A percentile compares a stretch with the other conserved stretches of the same genome.
phyloP scores from a whole-genome alignment of 768 basidiomycete species.

The Suillus luteus region DNA sequence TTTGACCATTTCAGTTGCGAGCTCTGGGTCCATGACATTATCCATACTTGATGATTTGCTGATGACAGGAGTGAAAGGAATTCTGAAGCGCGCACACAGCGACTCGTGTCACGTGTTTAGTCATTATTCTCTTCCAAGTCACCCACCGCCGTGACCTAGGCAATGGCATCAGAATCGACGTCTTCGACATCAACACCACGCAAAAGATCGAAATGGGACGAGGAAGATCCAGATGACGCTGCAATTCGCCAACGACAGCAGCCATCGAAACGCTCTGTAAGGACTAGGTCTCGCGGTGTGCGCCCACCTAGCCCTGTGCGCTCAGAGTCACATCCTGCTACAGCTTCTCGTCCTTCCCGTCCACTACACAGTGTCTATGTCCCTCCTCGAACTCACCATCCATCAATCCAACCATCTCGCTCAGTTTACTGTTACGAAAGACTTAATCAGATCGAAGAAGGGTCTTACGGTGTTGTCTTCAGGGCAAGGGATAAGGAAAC shows the following conservation, averaged over 20 bases:
- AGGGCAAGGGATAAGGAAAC: constrained; percentile 95
- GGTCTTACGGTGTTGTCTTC: constrained; percentile 96
- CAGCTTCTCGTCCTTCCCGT: constrained; percentile 14
- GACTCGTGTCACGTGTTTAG: background rate
- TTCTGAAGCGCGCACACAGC: background rate
- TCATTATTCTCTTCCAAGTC: background rate
- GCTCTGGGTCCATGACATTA: constrained; percentile 27
- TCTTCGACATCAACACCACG: constrained; percentile 50
- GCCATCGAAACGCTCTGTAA: constrained; percentile 58
- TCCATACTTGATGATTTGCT: constrained; percentile 19
- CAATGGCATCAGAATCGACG: constrained; percentile 30
- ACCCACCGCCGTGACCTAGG: constrained; percentile 6
- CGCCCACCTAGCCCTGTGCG: constrained; percentile 20
- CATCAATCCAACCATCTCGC: constrained; percentile 80
- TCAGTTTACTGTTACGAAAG: constrained; percentile 94
- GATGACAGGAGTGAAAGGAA: background rate
- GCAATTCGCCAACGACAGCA: constrained; percentile 36
- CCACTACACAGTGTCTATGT: constrained; percentile 65
- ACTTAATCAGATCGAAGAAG: constrained; percentile 98
- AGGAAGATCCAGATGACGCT: constrained; percentile 47
- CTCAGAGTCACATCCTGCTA: constrained; percentile 15
- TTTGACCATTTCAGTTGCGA: constrained; percentile 28
- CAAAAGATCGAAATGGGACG: constrained; percentile 79
- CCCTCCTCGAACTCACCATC: constrained; percentile 76
- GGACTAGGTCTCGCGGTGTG: constrained; percentile 28